phyloP scores from a whole-genome alignment of 73 alveolate genomes.

The Paraurostyla sp. region DNA sequence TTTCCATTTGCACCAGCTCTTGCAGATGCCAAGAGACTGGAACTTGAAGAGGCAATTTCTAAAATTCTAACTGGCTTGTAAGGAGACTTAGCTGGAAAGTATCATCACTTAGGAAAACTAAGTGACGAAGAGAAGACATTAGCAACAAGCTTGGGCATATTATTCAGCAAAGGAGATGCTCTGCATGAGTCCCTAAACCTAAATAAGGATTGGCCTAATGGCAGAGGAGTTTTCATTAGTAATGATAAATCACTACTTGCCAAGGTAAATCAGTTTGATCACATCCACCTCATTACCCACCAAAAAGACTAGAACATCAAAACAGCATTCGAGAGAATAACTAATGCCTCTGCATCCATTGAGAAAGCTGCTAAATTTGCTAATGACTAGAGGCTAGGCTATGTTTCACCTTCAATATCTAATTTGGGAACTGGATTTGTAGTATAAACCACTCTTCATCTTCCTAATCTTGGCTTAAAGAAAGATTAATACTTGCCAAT shows the following conservation, averaged over 20 bases:
- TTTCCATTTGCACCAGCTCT: constrained; percentile 70
- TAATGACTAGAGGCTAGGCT: constrained; percentile 39
- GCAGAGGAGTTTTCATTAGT: constrained; percentile 66
- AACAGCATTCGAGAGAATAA: constrained; percentile 43
- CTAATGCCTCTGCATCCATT: constrained; percentile 46
- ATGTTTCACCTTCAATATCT: constrained; percentile 35
- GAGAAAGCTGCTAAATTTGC: constrained; percentile 67
- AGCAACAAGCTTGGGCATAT: neutral
- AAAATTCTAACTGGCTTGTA: constrained; percentile 45
- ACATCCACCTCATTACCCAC: constrained; percentile 39
- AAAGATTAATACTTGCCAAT: no score
- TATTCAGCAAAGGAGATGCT: constrained; percentile 69
- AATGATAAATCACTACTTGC: constrained; percentile 57
- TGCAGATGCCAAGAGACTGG: constrained; percentile 56
- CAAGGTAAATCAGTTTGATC: constrained; percentile 74
- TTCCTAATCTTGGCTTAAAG: constrained; percentile 41
- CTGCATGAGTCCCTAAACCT: constrained; percentile 51
- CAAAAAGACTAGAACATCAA: constrained; percentile 43
- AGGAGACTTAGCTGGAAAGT: constrained; percentile 65
- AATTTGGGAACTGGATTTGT: constrained; percentile 56
- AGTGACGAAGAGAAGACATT: neutral
- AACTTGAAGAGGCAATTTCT: constrained; percentile 39
- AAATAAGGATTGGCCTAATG: constrained; percentile 71
- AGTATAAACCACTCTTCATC: constrained; percentile 11
- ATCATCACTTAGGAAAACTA: constrained; percentile 39